These are phyloP conservation scores for Pistacia atlantica DNA, from an alignment of 345 rosid species.

Conservation along the genomic window DNA sequence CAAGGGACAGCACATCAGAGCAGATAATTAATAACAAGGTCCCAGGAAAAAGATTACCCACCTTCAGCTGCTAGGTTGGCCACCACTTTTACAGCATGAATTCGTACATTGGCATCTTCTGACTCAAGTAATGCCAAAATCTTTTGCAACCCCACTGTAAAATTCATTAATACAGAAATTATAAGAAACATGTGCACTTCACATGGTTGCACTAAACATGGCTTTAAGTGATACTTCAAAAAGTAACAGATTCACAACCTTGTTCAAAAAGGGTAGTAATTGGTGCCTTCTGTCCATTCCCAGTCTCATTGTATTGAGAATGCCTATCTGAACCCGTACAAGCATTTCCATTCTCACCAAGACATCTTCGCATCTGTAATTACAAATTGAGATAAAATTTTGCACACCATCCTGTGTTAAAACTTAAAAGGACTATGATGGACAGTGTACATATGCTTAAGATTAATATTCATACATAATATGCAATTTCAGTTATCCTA, in stretches of 20 bases:
- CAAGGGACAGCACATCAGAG: not conserved
- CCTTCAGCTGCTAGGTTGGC: conserved; percentile 99
- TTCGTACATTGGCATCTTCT: conserved; percentile 89
- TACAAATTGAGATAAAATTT: conserved; percentile 9
- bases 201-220: not conserved
- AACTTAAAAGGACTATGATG: not conserved
- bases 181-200: conserved; percentile 10
- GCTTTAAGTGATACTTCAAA: not conserved
- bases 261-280: conserved; percentile 80
- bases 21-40: not conserved
- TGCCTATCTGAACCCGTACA: conserved; percentile 56
- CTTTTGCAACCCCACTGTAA: conserved; percentile 86
- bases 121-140: conserved; percentile 85
- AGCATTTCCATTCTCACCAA: conserved; percentile 56
- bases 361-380: conserved; percentile 66
- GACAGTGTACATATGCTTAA: not conserved
- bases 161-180: conserved; percentile 12
- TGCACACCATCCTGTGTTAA: not conserved
- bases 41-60: conserved; percentile 26
- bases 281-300: conserved; percentile 70
- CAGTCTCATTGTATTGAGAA: conserved; percentile 58
- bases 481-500: not conserved
- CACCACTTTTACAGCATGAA: conserved; percentile 97
- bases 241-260: conserved; percentile 46
- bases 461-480: not conserved